Conservation (phyloP, 2,329 filamentous ascomycete genomes). For the Tolypocladium pustulatum region DNA sequence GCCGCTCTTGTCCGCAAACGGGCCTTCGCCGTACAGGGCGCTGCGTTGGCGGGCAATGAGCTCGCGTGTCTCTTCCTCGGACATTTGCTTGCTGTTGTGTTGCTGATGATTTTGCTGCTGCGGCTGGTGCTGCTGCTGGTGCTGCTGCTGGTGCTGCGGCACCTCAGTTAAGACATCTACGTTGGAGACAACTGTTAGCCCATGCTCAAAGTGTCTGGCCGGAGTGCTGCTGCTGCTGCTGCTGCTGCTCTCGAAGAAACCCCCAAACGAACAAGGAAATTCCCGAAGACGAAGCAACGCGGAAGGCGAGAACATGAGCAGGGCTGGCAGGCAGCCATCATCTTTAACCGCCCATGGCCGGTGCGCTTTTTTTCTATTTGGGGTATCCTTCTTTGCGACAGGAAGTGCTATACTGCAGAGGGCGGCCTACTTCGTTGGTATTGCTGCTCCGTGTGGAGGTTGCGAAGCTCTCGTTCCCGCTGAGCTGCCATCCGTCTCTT, state of each 20-base stretch:
- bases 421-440: constrained; percentile 97
- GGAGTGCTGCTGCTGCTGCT: neutral
- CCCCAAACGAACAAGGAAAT: constrained; percentile 4
- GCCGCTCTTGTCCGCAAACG: constrained; percentile 55
- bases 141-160: constrained; percentile 9
- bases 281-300: neutral
- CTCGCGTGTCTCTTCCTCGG: constrained; percentile 91
- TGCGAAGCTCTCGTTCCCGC: constrained; percentile 96
- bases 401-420: constrained; percentile 58
- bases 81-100: constrained; percentile 64
- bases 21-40: constrained; percentile 75
- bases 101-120: neutral
- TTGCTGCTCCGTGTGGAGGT: constrained; percentile 99
- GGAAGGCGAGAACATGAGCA: constrained; percentile 3
- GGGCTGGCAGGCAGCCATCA: constrained; percentile 5
- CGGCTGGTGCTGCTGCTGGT: neutral
- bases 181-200: constrained; percentile 26
- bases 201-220: constrained; percentile 17
- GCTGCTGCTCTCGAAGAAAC: neutral
- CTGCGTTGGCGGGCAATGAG: constrained; percentile 92
- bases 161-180: constrained; percentile 43
- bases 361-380: constrained; percentile 28
- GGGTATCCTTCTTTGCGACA: constrained; percentile 19
- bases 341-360: constrained; percentile 8
- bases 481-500: constrained; percentile 99